Conservation (phyloP, 2,329 filamentous ascomycete species). For the Botrytis hyacinthi region DNA sequence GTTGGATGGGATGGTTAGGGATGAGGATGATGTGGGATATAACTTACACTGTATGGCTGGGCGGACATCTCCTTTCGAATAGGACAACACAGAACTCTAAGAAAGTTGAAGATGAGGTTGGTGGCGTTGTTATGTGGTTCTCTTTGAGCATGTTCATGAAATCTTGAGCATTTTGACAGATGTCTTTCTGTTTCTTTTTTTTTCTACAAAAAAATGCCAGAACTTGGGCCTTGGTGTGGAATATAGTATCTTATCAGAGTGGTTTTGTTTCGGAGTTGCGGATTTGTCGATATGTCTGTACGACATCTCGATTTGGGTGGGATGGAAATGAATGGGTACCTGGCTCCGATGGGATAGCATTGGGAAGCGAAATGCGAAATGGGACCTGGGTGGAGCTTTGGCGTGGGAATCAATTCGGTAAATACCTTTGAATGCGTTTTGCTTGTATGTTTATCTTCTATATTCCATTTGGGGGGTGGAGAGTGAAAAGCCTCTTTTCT, state of each 20-base stretch:
- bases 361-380: not conserved
- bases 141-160: not conserved
- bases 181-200: not conserved
- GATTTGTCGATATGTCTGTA: not conserved
- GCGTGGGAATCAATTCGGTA: not conserved
- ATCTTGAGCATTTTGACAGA: not conserved
- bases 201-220: not conserved
- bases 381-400: not conserved
- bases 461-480: not conserved
- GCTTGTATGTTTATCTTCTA: not conserved
- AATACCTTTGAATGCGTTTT: not conserved
- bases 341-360: not conserved
- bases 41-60: constrained; percentile 5
- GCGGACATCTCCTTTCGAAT: constrained; percentile 2
- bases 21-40: not conserved
- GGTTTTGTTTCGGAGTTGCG: constrained; percentile 12
- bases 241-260: not conserved
- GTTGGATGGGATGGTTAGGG: not conserved
- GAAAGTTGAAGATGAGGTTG: constrained; percentile 42
- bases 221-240: constrained; percentile 5
- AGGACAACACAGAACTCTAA: constrained; percentile 5
- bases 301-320: not conserved
- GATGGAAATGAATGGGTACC: not conserved
- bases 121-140: constrained; percentile 10
- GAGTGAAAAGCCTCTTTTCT: not conserved